A percentile compares a stretch with the other conserved stretches of the same genome.
phyloP scores from a whole-genome alignment of 345 rosid species.

The Pugionium dolabratum region DNA sequence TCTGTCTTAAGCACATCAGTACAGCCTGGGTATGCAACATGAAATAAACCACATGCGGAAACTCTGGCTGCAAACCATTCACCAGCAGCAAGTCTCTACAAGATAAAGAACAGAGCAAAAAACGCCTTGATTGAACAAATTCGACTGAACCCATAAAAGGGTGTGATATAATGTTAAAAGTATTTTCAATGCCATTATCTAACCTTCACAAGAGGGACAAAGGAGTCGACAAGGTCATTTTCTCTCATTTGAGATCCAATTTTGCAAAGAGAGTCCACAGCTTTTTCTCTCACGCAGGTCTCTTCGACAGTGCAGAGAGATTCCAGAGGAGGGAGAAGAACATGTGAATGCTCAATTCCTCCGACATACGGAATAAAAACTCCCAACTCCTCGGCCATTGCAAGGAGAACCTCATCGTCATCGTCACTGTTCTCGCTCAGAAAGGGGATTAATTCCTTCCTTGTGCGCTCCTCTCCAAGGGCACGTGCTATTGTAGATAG shows the following conservation, averaged over 20 bases:
- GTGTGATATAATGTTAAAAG: neutral
- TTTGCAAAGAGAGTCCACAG: slow-evolving; percentile 80
- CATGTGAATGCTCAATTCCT: slow-evolving; percentile 80
- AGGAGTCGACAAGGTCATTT: slow-evolving; percentile 69
- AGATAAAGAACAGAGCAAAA: neutral
- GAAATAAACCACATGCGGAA: slow-evolving; percentile 87
- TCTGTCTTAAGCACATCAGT: slow-evolving; percentile 75
- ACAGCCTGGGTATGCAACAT: slow-evolving; percentile 86
- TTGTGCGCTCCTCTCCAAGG: slow-evolving; percentile 90
- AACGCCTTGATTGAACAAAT: neutral
- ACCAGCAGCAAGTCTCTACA: slow-evolving; percentile 88
- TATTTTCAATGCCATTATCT: slow-evolving; percentile 8
- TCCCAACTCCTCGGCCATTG: slow-evolving; percentile 90
- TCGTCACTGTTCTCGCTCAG: slow-evolving; percentile 92
- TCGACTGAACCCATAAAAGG: neutral
- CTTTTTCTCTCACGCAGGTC: slow-evolving; percentile 90
- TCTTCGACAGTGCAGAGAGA: slow-evolving; percentile 89
- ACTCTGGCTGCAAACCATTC: slow-evolving; percentile 99
- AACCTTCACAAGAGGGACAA: slow-evolving; percentile 88
- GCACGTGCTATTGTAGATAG: slow-evolving; percentile 94
- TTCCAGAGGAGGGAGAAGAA: slow-evolving; percentile 78
- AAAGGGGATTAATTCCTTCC: slow-evolving; percentile 90
- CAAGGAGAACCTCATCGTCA: slow-evolving; percentile 95
- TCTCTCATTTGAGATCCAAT: slow-evolving; percentile 93
- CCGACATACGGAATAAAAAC: slow-evolving; percentile 92